Conservation (phyloP, 2,329 filamentous ascomycete genomes). For the Leptographium radiaticola region DNA sequence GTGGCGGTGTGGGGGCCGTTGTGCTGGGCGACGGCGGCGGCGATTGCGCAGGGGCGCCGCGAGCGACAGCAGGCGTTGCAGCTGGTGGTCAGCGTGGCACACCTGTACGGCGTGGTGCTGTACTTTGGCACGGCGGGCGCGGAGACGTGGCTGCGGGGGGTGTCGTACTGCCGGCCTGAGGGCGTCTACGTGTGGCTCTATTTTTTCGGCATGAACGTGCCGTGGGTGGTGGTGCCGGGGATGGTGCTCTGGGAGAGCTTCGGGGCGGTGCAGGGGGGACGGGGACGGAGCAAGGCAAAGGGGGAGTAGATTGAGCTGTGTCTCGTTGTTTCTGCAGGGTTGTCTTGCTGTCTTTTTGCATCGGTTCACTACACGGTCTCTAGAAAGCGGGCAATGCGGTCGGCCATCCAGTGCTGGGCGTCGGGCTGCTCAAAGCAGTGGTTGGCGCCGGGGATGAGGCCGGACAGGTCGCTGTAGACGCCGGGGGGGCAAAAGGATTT, state of each 20-base stretch:
- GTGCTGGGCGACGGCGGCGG: slow-evolving; percentile 33
- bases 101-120: slow-evolving; percentile 47
- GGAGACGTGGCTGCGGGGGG: slow-evolving; percentile 30
- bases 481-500: slow-evolving; percentile 26
- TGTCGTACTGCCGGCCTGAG: slow-evolving; percentile 44
- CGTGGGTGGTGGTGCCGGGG: slow-evolving; percentile 44
- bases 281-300: too few species aligned
- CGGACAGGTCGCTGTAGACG: slow-evolving; percentile 36
- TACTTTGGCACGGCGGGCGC: slow-evolving; percentile 47
- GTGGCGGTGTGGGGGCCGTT: slow-evolving; percentile 50
- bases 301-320: too few species aligned
- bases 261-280: not conserved
- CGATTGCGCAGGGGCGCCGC: slow-evolving; percentile 23
- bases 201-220: slow-evolving; percentile 46
- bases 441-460: slow-evolving; percentile 36
- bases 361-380: slow-evolving; percentile 9
- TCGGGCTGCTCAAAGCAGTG: slow-evolving; percentile 34
- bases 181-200: slow-evolving; percentile 51
- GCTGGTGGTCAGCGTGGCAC: slow-evolving; percentile 35
- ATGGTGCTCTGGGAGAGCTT: slow-evolving; percentile 25
- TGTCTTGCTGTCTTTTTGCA: too few species aligned
- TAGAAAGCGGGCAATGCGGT: slow-evolving; percentile 34
- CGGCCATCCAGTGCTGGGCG: slow-evolving; percentile 35
- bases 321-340: too few species aligned
- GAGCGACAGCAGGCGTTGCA: slow-evolving; percentile 36